A percentile compares a stretch with the other conserved stretches of the same genome.
Evolutionary conservation across 768 basidiomycete genomes (phyloP).

Genomic region (Leccinellum luteum): DNA sequence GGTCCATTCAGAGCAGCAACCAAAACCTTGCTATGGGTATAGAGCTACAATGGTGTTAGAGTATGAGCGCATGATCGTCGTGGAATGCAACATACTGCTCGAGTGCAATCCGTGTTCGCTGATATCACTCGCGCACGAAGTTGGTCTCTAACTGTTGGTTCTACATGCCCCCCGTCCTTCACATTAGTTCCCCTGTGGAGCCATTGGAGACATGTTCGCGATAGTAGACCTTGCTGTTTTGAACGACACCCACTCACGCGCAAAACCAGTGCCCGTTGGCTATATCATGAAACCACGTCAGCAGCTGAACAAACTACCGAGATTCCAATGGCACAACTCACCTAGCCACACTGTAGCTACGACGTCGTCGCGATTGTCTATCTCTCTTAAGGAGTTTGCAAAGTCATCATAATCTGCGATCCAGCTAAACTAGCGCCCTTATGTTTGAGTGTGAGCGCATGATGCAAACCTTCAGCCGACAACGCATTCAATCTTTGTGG

Average conservation of each 20-base stretch:
- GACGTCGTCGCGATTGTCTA: slow-evolving; percentile 60
- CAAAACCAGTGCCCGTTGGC: slow-evolving; percentile 74
- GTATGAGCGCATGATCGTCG: background rate
- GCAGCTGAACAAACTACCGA: background rate
- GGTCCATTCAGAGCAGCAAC: slow-evolving; percentile 74
- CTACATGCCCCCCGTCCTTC: slow-evolving; percentile 22
- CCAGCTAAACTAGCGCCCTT: background rate
- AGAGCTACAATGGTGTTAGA: slow-evolving; percentile 42
- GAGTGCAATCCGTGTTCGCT: slow-evolving; percentile 58
- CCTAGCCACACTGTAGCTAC: slow-evolving; percentile 70
- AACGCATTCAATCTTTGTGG: slow-evolving; percentile 61
- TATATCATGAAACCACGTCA: slow-evolving; percentile 19
- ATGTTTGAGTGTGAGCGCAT: background rate
- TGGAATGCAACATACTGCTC: slow-evolving; percentile 47
- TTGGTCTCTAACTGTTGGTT: slow-evolving; percentile 40
- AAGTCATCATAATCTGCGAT: slow-evolving; percentile 59
- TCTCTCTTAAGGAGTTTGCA: slow-evolving; percentile 53
- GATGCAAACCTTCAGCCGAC: slow-evolving; percentile 44
- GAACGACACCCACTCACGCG: slow-evolving; percentile 45
- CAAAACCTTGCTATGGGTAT: slow-evolving; percentile 64
- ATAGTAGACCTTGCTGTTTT: background rate
- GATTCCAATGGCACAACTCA: slow-evolving; percentile 12
- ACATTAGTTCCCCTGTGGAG: slow-evolving; percentile 57
- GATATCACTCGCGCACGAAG: slow-evolving; percentile 46
- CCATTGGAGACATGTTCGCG: background rate